Conservation (phyloP, 345 rosid genomes). For the Eucalyptus polyanthemos region DNA sequence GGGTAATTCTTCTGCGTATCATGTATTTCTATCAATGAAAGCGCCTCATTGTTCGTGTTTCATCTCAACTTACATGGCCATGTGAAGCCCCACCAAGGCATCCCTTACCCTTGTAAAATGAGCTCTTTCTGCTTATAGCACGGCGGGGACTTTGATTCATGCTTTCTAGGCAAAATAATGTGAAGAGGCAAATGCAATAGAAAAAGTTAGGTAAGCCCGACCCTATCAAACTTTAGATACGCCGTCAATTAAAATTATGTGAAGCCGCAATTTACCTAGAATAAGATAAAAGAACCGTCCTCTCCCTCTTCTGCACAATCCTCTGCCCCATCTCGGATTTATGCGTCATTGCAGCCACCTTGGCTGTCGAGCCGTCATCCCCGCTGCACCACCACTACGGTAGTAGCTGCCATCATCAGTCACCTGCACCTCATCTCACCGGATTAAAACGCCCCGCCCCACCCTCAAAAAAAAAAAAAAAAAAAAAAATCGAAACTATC, state of each 20-base stretch:
- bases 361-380: background rate
- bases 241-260: background rate
- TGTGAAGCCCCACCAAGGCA: background rate
- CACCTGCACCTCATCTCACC: background rate
- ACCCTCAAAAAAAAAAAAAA: too few relatives aligned
- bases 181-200: background rate
- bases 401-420: background rate
- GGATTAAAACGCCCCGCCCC: background rate
- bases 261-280: background rate
- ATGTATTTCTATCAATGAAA: too few relatives aligned
- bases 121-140: background rate
- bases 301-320: background rate
- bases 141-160: background rate
- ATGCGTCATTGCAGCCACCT: background rate
- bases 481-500: too few relatives aligned
- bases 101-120: background rate
- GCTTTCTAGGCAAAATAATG: background rate
- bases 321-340: background rate
- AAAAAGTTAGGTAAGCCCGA: background rate
- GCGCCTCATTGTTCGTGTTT: too few relatives aligned
- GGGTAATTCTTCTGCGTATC: too few relatives aligned
- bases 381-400: background rate
- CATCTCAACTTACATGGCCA: background rate
- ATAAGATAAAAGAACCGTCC: background rate
- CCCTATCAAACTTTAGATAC: background rate